Conservation (phyloP, 768 basidiomycete genomes). For the Boletus vinaceobasis region DNA sequence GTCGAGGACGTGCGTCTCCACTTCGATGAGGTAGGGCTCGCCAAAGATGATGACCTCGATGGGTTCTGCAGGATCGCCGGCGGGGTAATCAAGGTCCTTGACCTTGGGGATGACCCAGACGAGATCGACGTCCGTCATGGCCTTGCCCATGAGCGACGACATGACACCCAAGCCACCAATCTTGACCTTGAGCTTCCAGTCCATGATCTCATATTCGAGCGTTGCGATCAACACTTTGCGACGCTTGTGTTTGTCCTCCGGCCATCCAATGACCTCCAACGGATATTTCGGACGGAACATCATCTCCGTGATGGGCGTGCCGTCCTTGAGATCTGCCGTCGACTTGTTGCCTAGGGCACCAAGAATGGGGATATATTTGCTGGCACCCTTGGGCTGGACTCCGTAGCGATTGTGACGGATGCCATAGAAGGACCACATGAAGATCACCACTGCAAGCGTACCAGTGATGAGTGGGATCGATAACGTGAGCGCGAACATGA, state of each 20-base stretch:
- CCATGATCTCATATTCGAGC: conserved; percentile 93
- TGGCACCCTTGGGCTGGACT: conserved; percentile 65
- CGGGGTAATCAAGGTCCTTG: conserved; percentile 90
- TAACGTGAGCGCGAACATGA: conserved; percentile 83
- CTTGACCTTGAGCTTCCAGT: conserved; percentile 98
- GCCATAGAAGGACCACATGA: conserved; percentile 96
- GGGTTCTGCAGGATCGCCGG: conserved; percentile 87
- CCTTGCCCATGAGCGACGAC: conserved; percentile 97
- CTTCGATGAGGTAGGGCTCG: conserved; percentile 93
- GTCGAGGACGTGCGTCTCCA: conserved; percentile 88
- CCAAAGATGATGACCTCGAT: conserved; percentile 97
- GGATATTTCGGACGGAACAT: conserved; percentile 59
- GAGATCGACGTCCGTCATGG: conserved; percentile 94
- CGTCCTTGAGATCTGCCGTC: conserved; percentile 66
- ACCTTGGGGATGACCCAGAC: conserved; percentile 95
- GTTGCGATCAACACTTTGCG: conserved; percentile 90
- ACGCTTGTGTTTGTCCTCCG: conserved; percentile 87
- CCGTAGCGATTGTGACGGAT: conserved; percentile 94
- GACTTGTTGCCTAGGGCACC: conserved; percentile 64
- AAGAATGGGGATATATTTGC: conserved; percentile 87
- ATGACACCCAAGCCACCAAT: conserved; percentile 97
- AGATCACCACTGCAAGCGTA: conserved; percentile 74
- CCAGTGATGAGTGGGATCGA: conserved; percentile 84
- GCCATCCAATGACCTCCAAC: conserved; percentile 91
- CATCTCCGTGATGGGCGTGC: conserved; percentile 63